Evolutionary conservation across 495 filamentous ascomycete genomes (phyloP).

Genomic region (Coniosporium apollinis): DNA sequence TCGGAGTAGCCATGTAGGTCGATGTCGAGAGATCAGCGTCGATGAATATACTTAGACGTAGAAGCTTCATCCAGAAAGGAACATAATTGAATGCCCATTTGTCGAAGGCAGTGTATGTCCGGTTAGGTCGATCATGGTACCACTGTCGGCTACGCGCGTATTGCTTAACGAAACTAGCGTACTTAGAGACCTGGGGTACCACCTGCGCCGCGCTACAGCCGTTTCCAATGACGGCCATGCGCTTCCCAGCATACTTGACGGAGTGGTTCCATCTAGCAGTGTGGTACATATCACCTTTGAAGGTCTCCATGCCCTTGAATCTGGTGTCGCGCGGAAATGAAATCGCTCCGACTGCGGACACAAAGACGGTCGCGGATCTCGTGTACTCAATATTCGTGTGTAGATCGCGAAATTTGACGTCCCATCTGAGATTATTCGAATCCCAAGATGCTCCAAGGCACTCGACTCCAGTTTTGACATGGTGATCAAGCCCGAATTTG

Average conservation of each 20-base stretch:
- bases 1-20: conserved; percentile 14
- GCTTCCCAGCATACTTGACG: conserved; percentile 31
- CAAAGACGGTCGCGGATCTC: conserved; percentile 10
- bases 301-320: conserved; percentile 35
- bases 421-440: conserved; percentile 12
- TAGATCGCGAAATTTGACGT: conserved; percentile 14
- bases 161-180: conserved; percentile 21
- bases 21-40: conserved; percentile 13
- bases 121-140: conserved; percentile 21
- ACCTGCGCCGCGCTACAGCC: conserved; percentile 38
- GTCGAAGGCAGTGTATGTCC: conserved; percentile 10
- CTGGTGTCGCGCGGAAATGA: conserved; percentile 4
- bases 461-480: conserved; percentile 12
- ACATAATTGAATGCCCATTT: conserved; percentile 14
- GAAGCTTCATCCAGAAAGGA: conserved; percentile 15
- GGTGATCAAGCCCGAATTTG: conserved; percentile 19
- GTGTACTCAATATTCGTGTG: conserved; percentile 11
- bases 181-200: conserved; percentile 21
- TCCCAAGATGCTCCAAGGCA: conserved; percentile 18
- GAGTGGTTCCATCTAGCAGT: conserved; percentile 38
- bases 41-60: conserved; percentile 17
- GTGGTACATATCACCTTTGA: conserved; percentile 40
- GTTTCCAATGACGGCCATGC: conserved; percentile 43
- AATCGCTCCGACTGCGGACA: conserved; percentile 15
- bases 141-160: conserved; percentile 22